Evolutionary conservation across 1,139 yeast genomes (phyloP).

Genomic region (Zygosaccharomyces sapae): DNA sequence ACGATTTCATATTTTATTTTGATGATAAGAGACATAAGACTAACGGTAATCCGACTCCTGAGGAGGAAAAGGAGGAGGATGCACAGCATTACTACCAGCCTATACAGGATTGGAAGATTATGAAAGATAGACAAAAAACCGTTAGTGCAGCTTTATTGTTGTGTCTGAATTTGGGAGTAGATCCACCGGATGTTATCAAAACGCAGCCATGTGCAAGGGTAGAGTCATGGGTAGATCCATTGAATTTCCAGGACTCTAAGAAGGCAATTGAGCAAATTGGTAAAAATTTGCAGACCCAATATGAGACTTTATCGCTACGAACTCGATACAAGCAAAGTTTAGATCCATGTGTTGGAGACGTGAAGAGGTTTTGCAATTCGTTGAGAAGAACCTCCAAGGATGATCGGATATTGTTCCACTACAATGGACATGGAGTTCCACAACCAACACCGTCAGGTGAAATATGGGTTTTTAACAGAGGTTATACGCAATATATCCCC

Average conservation of each 20-base stretch:
- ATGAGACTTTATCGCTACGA: slow-evolving; percentile 81
- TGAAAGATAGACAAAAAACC: slow-evolving; percentile 87
- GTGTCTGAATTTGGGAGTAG: slow-evolving; percentile 90
- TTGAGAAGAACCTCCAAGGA: slow-evolving; percentile 88
- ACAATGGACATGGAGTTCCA: slow-evolving; percentile 98
- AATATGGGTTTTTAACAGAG: slow-evolving; percentile 96
- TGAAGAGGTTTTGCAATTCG: slow-evolving; percentile 85
- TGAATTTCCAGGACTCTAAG: slow-evolving; percentile 76
- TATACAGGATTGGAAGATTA: slow-evolving; percentile 83
- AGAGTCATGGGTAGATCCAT: slow-evolving; percentile 94
- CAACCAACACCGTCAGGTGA: slow-evolving; percentile 98
- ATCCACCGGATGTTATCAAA: slow-evolving; percentile 93
- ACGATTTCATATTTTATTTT: slow-evolving; percentile 71
- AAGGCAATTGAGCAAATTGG: slow-evolving; percentile 92
- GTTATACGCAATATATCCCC: slow-evolving; percentile 96
- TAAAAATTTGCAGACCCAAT: slow-evolving; percentile 78
- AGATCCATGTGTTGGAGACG: slow-evolving; percentile 95
- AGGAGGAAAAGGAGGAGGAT: slow-evolving; percentile 45
- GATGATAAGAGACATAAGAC: slow-evolving; percentile 91
- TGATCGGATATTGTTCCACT: slow-evolving; percentile 84
- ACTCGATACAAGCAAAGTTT: slow-evolving; percentile 86
- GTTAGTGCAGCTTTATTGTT: slow-evolving; percentile 90
- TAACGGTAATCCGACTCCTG: slow-evolving; percentile 77
- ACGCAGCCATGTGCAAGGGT: slow-evolving; percentile 90
- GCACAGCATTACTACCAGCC: slow-evolving; percentile 58